Percentiles rank a stretch among this genome's conserved stretches.
These are phyloP conservation scores for Aspergillus ostianus DNA, from an alignment of 495 filamentous ascomycete species.

Conservation along the genomic window DNA sequence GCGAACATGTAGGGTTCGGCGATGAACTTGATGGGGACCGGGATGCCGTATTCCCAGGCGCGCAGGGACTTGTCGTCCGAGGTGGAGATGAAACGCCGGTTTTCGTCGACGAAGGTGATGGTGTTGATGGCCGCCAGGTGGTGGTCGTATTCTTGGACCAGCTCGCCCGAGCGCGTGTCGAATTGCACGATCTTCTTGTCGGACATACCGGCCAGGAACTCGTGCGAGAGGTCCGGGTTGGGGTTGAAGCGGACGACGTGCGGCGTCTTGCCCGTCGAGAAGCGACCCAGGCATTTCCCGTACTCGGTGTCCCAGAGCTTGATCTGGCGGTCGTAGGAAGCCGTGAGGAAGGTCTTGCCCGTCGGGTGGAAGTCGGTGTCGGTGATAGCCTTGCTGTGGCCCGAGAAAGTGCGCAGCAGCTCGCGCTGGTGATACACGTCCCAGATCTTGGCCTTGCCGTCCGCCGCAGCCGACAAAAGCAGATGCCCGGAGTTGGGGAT, in stretches of 20 bases:
- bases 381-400: slow-evolving; percentile 86
- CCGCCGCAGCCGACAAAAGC: slow-evolving; percentile 79
- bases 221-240: slow-evolving; percentile 66
- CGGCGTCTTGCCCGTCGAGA: slow-evolving; percentile 89
- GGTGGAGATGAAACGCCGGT: slow-evolving; percentile 94
- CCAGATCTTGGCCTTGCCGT: slow-evolving; percentile 90
- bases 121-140: slow-evolving; percentile 97
- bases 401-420: slow-evolving; percentile 82
- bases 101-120: slow-evolving; percentile 92
- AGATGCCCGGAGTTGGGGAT: slow-evolving; percentile 86
- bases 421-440: slow-evolving; percentile 88
- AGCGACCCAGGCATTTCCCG: slow-evolving; percentile 78
- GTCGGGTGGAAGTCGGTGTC: slow-evolving; percentile 82
- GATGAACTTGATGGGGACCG: slow-evolving; percentile 84
- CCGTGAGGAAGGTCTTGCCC: slow-evolving; percentile 88
- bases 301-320: slow-evolving; percentile 99
- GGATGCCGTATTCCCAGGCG: slow-evolving; percentile 97
- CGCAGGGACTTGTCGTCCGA: slow-evolving; percentile 94
- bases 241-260: slow-evolving; percentile 96
- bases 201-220: slow-evolving; percentile 94
- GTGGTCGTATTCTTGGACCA: slow-evolving; percentile 97
- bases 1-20: slow-evolving; percentile 97
- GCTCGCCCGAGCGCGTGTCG: slow-evolving; percentile 78
- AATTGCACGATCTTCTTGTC: slow-evolving; percentile 99
- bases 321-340: slow-evolving; percentile 88